These are phyloP conservation scores for Immersiporthe knoxdaviesiana DNA, from an alignment of 2,329 filamentous ascomycete species.

Conservation along the genomic window DNA sequence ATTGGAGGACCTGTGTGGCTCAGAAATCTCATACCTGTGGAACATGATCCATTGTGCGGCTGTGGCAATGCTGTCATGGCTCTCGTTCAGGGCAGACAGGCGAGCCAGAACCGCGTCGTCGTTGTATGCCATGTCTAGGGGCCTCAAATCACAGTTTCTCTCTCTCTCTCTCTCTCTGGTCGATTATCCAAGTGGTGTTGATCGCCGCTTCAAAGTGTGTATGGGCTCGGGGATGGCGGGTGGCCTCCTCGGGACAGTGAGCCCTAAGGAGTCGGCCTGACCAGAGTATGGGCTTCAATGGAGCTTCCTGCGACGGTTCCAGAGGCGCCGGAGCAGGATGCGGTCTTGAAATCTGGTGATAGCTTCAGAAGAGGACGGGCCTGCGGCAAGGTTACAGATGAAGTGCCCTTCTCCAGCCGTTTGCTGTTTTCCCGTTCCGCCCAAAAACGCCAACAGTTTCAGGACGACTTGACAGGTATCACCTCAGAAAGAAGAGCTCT, in stretches of 20 bases:
- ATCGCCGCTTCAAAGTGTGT: background rate
- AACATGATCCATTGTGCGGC: slow-evolving; percentile 99
- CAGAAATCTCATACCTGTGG: slow-evolving; percentile 70
- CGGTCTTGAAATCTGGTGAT: background rate
- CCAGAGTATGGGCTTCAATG: background rate
- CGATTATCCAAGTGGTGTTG: background rate
- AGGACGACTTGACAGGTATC: background rate
- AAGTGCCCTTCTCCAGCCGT: background rate
- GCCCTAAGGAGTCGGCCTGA: background rate
- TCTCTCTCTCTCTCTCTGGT: background rate
- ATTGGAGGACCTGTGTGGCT: background rate
- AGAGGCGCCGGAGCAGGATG: background rate
- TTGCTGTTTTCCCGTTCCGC: background rate
- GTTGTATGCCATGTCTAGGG: slow-evolving; percentile 80
- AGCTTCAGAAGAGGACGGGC: background rate
- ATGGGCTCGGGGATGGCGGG: background rate
- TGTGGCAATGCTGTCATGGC: slow-evolving; percentile 93
- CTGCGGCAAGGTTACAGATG: slow-evolving; percentile 2
- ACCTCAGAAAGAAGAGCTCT: slow-evolving; percentile 5
- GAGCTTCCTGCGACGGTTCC: background rate
- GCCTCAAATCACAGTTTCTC: background rate
- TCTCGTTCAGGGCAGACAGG: slow-evolving; percentile 93
- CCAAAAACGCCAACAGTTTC: background rate
- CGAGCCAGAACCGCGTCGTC: slow-evolving; percentile 95
- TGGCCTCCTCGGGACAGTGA: background rate